A percentile compares a stretch with the other conserved stretches of the same genome.
These are phyloP conservation scores for Penicillium dipodomyicola DNA, from an alignment of 495 filamentous ascomycete genomes.

Conservation along the genomic window DNA sequence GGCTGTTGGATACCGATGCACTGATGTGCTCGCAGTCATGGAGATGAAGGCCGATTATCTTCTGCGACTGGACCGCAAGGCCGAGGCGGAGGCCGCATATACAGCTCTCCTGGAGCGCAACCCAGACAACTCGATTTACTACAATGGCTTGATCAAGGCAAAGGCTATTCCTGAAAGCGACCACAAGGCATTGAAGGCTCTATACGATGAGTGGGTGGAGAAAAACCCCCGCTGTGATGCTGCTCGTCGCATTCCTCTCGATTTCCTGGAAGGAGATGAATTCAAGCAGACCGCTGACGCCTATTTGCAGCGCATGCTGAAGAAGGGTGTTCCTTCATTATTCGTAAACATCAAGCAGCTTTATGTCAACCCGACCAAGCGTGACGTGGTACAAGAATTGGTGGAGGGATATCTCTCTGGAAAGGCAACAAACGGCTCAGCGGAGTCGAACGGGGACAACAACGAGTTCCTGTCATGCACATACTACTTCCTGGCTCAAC, in stretches of 20 bases:
- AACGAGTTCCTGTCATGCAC: constrained; percentile 67
- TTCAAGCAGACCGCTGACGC: constrained; percentile 76
- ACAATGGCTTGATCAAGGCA: constrained; percentile 67
- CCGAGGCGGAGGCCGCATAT: constrained; percentile 82
- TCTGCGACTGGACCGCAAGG: constrained; percentile 68
- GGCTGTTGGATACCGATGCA: constrained; percentile 65
- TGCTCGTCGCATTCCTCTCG: constrained; percentile 78
- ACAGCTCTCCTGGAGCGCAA: constrained; percentile 79
- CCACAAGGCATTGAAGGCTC: constrained; percentile 57
- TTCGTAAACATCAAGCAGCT: constrained; percentile 95
- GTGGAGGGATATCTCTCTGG: constrained; percentile 73
- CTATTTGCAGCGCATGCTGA: constrained; percentile 83
- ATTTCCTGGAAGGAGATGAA: constrained; percentile 81
- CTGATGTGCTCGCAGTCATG: constrained; percentile 86
- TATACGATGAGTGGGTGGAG: constrained; percentile 79
- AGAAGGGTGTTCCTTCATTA: constrained; percentile 93
- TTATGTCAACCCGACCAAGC: constrained; percentile 74
- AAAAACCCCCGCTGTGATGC: constrained; percentile 83
- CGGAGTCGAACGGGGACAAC: constrained; percentile 52
- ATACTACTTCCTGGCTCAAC: constrained; percentile 90
- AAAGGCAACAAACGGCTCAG: constrained; percentile 42
- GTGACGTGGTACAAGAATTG: constrained; percentile 66
- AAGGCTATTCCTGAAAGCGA: constrained; percentile 64
- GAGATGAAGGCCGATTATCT: constrained; percentile 87
- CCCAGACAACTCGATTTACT: constrained; percentile 82